Evolutionary conservation across 1,284 basidiomycete species (phyloP), one percentile per base, ranked within the genome.

Genomic region (Lentinula novae-zelandiae): DNA sequence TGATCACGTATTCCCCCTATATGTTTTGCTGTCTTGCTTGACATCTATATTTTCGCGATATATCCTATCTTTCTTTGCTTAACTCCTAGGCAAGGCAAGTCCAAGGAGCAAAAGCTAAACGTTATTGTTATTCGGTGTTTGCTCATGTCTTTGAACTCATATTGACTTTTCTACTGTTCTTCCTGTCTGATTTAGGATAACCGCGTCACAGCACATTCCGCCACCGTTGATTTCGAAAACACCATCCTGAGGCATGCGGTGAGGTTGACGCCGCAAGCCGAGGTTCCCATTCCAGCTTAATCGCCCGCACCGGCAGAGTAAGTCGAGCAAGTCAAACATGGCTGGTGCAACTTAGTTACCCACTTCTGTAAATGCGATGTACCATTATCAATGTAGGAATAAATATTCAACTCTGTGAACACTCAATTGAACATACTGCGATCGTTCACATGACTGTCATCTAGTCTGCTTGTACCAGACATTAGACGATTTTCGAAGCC

Each of bases 191-290:
- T n/a, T 10, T 40, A 81, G 81, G 82, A 84, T 67, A 82, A 82
- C 65, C 79, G 82, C 13, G 67, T 83, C 31, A 82, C 80, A 8
- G 76, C 71, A 2, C 82, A 84, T 68, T 80, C 78, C 53, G 81
- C 78, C 3, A 77, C 73, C 15, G 74, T 70, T 3, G 82, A 83
- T 67, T 84, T 76, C 65, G 70, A 74, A 22, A 66, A 70, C n/a
- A 65, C 67, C 2, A 68, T 76, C 56, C 72, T 80, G 60, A 72
- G 81, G 57, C 81, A 84, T 57, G 82, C 80, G 22, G 79, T 82
- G 5, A 73, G 82, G 33, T 73, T 83, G 34, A 83, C 82, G 0
- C 82, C 81, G 40, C 80, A 82, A 66, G 82, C 81, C 40, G 82
- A 84, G 67, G 73, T 78, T 33, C 81, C 81, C 15, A 77, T 77